Percentiles rank a stretch among this genome's conserved stretches.
phyloP scores from a whole-genome alignment of 169 alveolate genomes.

The Blepharisma undulans region DNA sequence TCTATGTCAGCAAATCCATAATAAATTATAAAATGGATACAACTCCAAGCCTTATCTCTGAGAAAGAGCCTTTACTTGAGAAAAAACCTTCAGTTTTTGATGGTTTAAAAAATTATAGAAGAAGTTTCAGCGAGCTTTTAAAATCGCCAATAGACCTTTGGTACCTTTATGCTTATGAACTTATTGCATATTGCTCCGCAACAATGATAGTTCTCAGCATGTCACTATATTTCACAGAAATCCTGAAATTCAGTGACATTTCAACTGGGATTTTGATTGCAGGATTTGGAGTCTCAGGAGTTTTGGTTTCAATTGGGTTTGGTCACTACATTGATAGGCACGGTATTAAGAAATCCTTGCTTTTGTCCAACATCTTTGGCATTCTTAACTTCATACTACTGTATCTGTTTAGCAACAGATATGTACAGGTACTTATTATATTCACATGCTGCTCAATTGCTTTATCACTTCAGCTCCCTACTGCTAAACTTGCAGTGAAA shows the following conservation, averaged over 20 bases:
- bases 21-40: neutral
- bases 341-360: neutral
- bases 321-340: neutral
- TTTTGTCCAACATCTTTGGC: neutral
- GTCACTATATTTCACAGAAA: slow-evolving; percentile 5
- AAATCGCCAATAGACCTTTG: slow-evolving; percentile 1
- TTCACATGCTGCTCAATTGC: neutral
- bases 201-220: neutral
- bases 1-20: neutral
- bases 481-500: slow-evolving; percentile 19
- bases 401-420: neutral
- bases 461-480: neutral
- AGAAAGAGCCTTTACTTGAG: neutral
- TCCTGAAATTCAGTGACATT: slow-evolving; percentile 2
- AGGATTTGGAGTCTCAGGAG: neutral
- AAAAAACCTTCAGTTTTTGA: neutral
- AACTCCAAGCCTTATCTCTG: neutral
- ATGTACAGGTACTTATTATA: neutral
- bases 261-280: slow-evolving; percentile 12
- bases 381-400: neutral
- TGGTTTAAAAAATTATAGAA: neutral
- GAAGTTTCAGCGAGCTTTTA: neutral
- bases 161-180: neutral
- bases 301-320: neutral
- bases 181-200: neutral